Conservation (phyloP, 1,284 basidiomycete genomes). For the Marasmius tenuissimus region DNA sequence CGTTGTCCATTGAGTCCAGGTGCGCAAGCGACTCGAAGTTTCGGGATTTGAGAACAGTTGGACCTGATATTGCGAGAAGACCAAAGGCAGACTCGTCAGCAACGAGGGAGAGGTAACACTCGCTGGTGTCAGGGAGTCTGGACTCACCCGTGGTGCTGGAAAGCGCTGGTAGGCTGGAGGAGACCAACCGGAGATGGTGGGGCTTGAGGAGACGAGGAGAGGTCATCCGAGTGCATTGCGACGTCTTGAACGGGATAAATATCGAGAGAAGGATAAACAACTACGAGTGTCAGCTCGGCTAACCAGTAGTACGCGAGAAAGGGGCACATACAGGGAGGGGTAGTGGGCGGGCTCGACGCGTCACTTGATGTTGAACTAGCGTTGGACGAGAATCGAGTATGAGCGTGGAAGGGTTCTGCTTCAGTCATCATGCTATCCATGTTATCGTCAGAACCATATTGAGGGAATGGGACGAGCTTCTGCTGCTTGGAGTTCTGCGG, state of each 20-base stretch:
- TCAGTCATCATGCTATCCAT: conserved; percentile 61
- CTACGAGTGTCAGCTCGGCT: conserved; percentile 28
- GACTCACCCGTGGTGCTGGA: conserved; percentile 73
- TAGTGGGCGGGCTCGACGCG: conserved; percentile 40
- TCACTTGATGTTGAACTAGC: conserved; percentile 58
- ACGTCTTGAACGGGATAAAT: conserved; percentile 48
- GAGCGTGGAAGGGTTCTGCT: conserved; percentile 50
- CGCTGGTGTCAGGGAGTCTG: conserved; percentile 6
- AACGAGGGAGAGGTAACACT: too few relatives aligned
- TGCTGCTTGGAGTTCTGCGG: conserved; percentile 63
- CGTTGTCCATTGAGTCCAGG: conserved; percentile 58
- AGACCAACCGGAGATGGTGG: conserved; percentile 53
- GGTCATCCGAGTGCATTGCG: conserved; percentile 42
- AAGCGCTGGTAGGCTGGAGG: conserved; percentile 62
- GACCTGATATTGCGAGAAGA: conserved; percentile 37
- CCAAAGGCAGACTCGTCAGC: not conserved
- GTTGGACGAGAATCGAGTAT: conserved; percentile 66
- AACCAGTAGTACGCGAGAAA: conserved; percentile 13
- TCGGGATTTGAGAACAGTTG: conserved; percentile 76
- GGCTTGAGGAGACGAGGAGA: conserved; percentile 36
- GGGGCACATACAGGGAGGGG: conserved; percentile 41
- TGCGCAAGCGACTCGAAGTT: conserved; percentile 66
- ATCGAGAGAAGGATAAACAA: conserved; percentile 63
- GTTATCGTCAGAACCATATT: conserved; percentile 59
- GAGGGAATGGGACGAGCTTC: conserved; percentile 72